A percentile compares a stretch with the other conserved stretches of the same genome.
Evolutionary conservation across 495 filamentous ascomycete genomes (phyloP).

Genomic region (Penicillium odoratum): DNA sequence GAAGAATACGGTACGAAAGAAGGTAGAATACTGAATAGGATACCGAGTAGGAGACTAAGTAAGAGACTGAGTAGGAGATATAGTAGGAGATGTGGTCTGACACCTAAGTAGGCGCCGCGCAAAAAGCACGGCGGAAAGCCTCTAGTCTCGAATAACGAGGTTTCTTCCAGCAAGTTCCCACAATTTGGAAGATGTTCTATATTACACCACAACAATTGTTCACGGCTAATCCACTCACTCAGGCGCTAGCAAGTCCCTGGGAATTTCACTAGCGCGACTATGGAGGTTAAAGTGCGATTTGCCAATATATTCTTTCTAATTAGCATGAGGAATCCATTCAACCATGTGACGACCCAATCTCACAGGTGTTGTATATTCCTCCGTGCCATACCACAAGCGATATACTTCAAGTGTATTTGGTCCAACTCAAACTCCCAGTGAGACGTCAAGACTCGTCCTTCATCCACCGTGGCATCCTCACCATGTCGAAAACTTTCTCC

Average conservation of each 20-base stretch:
- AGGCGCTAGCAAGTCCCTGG: slow-evolving; percentile 4
- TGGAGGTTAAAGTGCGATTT: slow-evolving; percentile 10
- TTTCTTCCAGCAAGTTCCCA: too few species aligned
- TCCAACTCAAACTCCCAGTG: slow-evolving; percentile 11
- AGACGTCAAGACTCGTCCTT: slow-evolving; percentile 7
- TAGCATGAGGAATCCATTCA: slow-evolving; percentile 5
- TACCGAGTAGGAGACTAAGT: too few species aligned
- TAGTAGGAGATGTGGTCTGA: too few species aligned
- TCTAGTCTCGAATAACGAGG: too few species aligned
- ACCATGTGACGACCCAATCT: slow-evolving; percentile 4
- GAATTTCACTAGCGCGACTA: slow-evolving; percentile 1
- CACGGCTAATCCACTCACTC: not conserved
- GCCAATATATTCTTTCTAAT: slow-evolving; percentile 5
- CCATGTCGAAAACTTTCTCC: slow-evolving; percentile 6
- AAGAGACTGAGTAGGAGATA: too few species aligned
- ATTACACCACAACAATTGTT: not conserved
- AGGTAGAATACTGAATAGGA: too few species aligned
- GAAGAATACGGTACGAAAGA: too few species aligned
- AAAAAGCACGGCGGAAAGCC: too few species aligned
- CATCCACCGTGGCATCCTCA: slow-evolving; percentile 1
- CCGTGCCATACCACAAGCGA: slow-evolving; percentile 12
- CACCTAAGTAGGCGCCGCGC: too few species aligned
- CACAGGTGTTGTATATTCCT: slow-evolving; percentile 6
- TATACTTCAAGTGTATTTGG: not conserved
- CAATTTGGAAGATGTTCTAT: not conserved